Base-by-base conservation (phyloP, 2,329 filamentous ascomycete genomes). In the Xylariales sp. region DNA sequence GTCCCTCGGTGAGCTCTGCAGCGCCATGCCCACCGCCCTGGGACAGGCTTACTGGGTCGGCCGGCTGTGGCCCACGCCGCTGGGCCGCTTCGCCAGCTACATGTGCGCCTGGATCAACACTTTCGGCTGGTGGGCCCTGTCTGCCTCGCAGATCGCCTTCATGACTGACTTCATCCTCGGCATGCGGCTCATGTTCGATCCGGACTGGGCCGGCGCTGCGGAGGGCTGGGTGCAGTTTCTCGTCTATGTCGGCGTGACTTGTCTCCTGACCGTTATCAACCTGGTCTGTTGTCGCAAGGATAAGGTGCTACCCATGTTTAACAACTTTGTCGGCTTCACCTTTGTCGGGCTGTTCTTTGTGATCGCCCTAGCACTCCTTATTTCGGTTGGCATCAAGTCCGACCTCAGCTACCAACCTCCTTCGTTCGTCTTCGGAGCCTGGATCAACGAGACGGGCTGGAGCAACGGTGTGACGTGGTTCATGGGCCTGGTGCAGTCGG, bases 61-160 rank as follows among this genome's bases (percentile, higher is more conserved):
- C 42, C 59, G 63, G 8, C 55, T 74, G 35, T 56, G 66, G 62
- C 33, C 54, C 40, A 48, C 50, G 12, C 55, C 53, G 1, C 30
- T 48, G 1, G 75, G 73, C 2, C 65, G 74, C 2, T 73, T 76
- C 42, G 49, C 56, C 4, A 74, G 70, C 2, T 79, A 78, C 48
- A 64, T 78, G 56, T 76, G 72, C 45, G 75, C 74, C 3, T 78
- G 73, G 72, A 74, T 78, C 49, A 78, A 78, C 53, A 75, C 68
- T 0, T 77, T 77, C 41, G 75, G 74, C 11, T 79, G 75, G 75
- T 76, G 72, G 65, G 70, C 72, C 0, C 53, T 78, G 40, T 70
- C 70, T 0, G 75, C 74, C 0, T 76, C 71, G 2, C 70, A 75
- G 42, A 63, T 71, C 17, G 74, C 72, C 11, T 78, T 79, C 48